Base-by-base conservation (phyloP, 2,329 filamentous ascomycete genomes). In the Ascochyta clinopodiicola region DNA sequence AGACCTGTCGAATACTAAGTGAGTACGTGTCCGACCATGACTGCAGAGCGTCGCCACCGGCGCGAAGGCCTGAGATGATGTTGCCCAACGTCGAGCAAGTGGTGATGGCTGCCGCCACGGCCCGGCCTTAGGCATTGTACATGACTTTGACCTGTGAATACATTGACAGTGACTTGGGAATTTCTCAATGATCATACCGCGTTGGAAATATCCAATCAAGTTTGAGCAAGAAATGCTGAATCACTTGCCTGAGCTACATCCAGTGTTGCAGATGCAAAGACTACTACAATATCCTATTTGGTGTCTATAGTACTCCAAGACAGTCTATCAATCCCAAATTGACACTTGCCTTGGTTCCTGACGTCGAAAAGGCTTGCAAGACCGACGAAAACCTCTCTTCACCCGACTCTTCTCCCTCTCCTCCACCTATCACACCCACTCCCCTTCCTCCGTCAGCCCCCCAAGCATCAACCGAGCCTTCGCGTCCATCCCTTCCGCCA, bases 1-100 rank as follows among this genome's bases (percentile, higher is more conserved):
- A n/a, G 19, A 49, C 27, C n/a, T 50, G 52, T 27, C 25, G 69
- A 72, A 69, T 72, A 59, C 61, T 44, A 53, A 51, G 37, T 24
- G 43, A 50, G 60, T 72, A 73, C 71, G 71, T 74, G 71, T 70
- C 63, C 61, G 57, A 31, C 31, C 45, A 36, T 40, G 43, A 51
- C 51, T 51, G 47, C 53, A 51, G 42, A 46, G 38, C 29, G 10
- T 48, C 25, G 51, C 44, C 51, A 49, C 50, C 39, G 24, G 39
- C 45, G 44, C 38, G 17, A 36, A 35, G 45, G 40, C 32, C 42
- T 24, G 36, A 43, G 15, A 21, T 50, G 27, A 50, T 51, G 42
- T 60, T 35, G 52, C 45, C 50, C 42, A 53, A 54, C 49, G 43
- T 44, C 53, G 35, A 47, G 31, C 52, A 56, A 27, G 19, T 31